These are phyloP conservation scores for Pythium sp. DNA, from an alignment of 352 stramenopile genomes.

Conservation along the genomic window DNA sequence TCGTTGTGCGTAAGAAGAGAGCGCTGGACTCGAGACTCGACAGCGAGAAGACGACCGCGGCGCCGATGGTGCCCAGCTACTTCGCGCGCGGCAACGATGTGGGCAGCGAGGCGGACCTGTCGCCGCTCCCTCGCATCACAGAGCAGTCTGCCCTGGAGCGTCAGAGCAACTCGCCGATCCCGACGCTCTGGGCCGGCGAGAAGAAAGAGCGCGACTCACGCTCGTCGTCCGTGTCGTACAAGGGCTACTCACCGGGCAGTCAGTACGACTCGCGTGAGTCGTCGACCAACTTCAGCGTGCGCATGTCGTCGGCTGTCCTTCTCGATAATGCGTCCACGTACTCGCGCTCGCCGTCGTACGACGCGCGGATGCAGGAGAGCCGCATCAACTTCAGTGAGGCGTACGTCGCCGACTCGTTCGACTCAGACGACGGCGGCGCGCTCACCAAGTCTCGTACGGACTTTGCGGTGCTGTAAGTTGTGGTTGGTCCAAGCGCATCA, in stretches of 20 bases:
- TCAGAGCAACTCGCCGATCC: constrained; percentile 40
- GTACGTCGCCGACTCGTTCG: constrained; percentile 31
- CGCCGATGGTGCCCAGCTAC: constrained; percentile 31
- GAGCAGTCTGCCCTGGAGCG: constrained; percentile 2
- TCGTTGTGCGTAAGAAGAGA: constrained; percentile 51
- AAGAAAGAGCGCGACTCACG: constrained; percentile 35
- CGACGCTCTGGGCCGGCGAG: constrained; percentile 31
- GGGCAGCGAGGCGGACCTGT: constrained; percentile 24
- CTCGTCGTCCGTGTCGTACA: constrained; percentile 41
- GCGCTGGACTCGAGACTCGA: constrained; percentile 39
- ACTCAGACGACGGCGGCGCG: constrained; percentile 31
- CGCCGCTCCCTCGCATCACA: constrained; percentile 20
- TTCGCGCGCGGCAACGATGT: constrained; percentile 37
- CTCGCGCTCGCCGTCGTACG: constrained; percentile 26
- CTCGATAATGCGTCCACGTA: constrained; percentile 28
- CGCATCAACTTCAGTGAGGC: constrained; percentile 71
- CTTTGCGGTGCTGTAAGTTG: constrained; percentile 50
- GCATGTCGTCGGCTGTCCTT: constrained; percentile 41
- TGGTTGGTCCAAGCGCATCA: background rate
- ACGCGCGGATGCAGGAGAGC: constrained; percentile 44
- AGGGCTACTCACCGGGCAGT: constrained; percentile 13
- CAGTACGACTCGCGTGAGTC: constrained; percentile 10
- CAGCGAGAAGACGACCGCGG: constrained; percentile 40
- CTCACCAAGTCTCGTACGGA: constrained; percentile 37
- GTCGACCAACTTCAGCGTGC: constrained; percentile 11